phyloP scores from a whole-genome alignment of 257 asterid genomes.

The Scutellaria minor region DNA sequence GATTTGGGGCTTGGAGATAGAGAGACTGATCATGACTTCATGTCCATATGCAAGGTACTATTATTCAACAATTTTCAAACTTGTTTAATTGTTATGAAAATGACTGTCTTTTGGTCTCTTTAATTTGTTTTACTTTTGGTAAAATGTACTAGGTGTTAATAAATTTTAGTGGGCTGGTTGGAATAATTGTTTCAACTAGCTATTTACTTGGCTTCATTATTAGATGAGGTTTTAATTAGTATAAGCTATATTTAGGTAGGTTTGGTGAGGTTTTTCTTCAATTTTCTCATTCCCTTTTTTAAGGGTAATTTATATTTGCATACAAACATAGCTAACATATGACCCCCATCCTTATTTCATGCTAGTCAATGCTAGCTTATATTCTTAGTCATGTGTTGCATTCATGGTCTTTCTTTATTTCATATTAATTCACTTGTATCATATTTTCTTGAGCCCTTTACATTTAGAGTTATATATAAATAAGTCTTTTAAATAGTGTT shows the following conservation, averaged over 20 bases:
- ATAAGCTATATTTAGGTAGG: constrained; percentile 13
- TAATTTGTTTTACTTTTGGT: not conserved
- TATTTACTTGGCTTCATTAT: no score
- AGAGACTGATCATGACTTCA: constrained; percentile 75
- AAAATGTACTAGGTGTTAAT: no score
- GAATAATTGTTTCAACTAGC: no score
- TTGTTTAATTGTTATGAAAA: not conserved
- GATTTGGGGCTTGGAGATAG: constrained; percentile 90
- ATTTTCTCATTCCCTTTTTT: not conserved
- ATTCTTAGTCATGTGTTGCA: not conserved
- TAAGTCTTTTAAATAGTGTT: no score
- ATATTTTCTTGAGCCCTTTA: not conserved
- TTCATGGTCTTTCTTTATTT: not conserved
- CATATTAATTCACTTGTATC: not conserved
- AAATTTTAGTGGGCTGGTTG: no score
- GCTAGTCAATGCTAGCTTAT: constrained; percentile 22
- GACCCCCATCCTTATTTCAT: constrained; percentile 41
- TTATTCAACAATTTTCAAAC: not conserved
- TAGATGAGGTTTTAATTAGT: no score
- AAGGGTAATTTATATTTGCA: not conserved
- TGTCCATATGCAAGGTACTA: constrained; percentile 89
- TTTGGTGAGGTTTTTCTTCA: constrained; percentile 18
- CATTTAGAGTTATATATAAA: no score
- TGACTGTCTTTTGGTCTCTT: not conserved
- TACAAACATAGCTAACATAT: constrained; percentile 24